These are phyloP conservation scores for Aspergillus wentii DNA, from an alignment of 495 filamentous ascomycete species.

Conservation along the genomic window DNA sequence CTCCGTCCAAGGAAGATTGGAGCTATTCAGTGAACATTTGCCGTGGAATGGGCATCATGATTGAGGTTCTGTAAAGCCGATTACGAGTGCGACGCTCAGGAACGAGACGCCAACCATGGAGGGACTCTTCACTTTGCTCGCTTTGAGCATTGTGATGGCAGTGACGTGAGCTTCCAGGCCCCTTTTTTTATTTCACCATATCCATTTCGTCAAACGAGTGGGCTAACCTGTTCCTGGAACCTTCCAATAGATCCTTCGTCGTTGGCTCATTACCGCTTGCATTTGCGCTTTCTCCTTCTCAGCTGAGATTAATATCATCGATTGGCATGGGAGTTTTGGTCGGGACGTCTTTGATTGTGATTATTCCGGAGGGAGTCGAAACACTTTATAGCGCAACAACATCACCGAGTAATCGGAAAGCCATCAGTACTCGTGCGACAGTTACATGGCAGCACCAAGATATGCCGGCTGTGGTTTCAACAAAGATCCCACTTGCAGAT, in stretches of 20 bases:
- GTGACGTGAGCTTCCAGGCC: conserved; percentile 62
- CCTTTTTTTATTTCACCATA: neutral
- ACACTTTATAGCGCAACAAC: conserved; percentile 68
- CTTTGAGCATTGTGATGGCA: conserved; percentile 87
- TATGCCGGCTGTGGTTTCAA: conserved; percentile 14
- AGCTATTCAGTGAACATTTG: no score
- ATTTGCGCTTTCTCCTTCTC: conserved; percentile 82
- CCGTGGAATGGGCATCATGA: conserved; percentile 18
- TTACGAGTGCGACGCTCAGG: conserved; percentile 20
- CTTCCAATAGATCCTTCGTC: conserved; percentile 72
- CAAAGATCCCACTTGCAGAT: conserved; percentile 5
- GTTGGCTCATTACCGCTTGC: conserved; percentile 90
- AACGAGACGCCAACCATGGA: conserved; percentile 49
- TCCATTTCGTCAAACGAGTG: conserved; percentile 4
- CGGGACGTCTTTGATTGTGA: conserved; percentile 91
- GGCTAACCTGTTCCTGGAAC: conserved; percentile 18
- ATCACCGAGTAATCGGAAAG: conserved; percentile 21
- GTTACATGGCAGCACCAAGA: conserved; percentile 27
- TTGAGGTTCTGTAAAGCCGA: conserved; percentile 17
- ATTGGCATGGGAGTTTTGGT: conserved; percentile 93
- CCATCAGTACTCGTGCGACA: conserved; percentile 22
- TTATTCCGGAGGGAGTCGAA: conserved; percentile 95
- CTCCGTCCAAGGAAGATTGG: no score
- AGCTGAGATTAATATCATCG: conserved; percentile 83
- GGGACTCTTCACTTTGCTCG: conserved; percentile 82